Base-by-base conservation (phyloP, 352 stramenopile species). In the Phytophthora tentaculata region DNA sequence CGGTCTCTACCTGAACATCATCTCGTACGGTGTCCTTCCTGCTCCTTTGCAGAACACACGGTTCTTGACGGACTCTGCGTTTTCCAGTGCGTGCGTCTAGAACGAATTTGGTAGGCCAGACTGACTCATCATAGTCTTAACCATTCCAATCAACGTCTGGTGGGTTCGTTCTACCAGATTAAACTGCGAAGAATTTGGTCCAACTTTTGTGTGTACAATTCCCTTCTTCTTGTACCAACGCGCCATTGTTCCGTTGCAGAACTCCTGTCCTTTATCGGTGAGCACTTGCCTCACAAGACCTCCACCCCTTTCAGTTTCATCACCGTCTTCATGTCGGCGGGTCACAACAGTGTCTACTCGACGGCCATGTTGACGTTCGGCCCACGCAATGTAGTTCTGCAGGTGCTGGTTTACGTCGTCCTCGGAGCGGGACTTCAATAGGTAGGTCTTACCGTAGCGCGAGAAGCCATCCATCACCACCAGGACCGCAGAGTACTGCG, bases 111-210 rank as follows among this genome's bases (percentile, higher is more conserved):
- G 43, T 23, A 54, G 13, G 0, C 56, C 56, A 22, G 56, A 62
- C 2, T 62, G 13, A 22, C 55, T 43, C 56, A 53, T 59, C 58
- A 65, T 65, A 0, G 48, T 58, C 17, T 65, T 65, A 10, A 53
- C 37, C 44, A 59, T 59, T 3, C 52, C 35, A 10, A 37, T 23
- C 16, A 59, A 13, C 0, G 52, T 35, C 13, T 49, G 52, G 23
- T 59, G 52, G 1, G 52, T 59, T 13, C 35, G 20, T 37, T 53
- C 43, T 14, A 62, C 56, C 20, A 4, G 9, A 20, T 54, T 66
- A 0, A 59, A 20, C 19, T 54, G 48, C 16, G 49, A 59, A n/a
- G 22, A 20, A 17, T 66, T 53, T n/a, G 48, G 58, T 19, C 23
- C 35, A 17, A 53, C 16, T 10, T 58, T 66, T 2, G 24, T 66